Conservation (phyloP, 345 rosid genomes). For the Trapa incisa region DNA sequence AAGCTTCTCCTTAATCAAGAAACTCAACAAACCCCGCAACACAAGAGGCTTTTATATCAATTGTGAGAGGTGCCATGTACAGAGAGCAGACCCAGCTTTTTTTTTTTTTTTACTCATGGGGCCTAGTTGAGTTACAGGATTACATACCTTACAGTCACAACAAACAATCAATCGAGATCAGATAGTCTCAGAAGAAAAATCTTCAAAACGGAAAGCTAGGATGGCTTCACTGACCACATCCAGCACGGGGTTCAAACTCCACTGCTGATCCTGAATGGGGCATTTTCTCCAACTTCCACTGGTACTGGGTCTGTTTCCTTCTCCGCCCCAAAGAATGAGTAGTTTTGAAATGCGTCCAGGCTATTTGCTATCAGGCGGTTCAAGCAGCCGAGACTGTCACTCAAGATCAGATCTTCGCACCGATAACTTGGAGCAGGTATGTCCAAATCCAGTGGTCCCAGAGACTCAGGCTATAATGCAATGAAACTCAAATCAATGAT, state of each 20-base stretch:
- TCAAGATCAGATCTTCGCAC: constrained; percentile 49
- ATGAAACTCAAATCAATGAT: constrained; percentile 5
- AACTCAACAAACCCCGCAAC: not conserved
- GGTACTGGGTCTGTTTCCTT: constrained; percentile 42
- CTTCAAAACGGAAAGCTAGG: not conserved
- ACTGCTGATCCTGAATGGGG: constrained; percentile 10
- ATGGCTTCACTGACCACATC: not conserved
- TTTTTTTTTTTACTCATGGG: too few species aligned
- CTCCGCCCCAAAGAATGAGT: constrained; percentile 45
- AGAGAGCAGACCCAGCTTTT: not conserved
- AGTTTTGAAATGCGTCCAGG: constrained; percentile 85
- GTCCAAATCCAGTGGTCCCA: constrained; percentile 75
- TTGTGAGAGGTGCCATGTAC: constrained; percentile 6
- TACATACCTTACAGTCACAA: not conserved
- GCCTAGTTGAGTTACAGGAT: constrained; percentile 1
- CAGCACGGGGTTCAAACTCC: not conserved
- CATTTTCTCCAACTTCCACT: constrained; percentile 36
- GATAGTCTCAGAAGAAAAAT: not conserved
- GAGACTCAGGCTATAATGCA: constrained; percentile 70
- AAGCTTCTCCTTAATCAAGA: not conserved
- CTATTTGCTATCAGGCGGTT: constrained; percentile 87
- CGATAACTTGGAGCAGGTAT: constrained; percentile 52
- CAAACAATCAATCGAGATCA: constrained; percentile 4
- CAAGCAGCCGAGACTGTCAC: constrained; percentile 75
- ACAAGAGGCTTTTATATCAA: not conserved